Evolutionary conservation across 106 monocot species (phyloP), one percentile per base, ranked within the genome.

Genomic region (Allium sativum): DNA sequence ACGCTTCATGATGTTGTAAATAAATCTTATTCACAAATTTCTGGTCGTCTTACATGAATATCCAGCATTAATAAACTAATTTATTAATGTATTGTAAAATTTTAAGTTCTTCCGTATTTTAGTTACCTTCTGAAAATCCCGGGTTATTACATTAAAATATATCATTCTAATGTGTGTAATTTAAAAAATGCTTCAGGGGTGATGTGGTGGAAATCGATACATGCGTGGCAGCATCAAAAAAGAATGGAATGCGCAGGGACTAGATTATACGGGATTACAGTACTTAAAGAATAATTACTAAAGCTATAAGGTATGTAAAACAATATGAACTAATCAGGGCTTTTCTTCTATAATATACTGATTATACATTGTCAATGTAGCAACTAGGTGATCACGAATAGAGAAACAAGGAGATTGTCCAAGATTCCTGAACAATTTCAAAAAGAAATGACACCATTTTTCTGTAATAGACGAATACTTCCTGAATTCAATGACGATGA

Each of bases 301-400:
- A 72, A 58, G 77, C 77, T 56, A 77, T 72, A 58, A 77, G 77
- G 77, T 77, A 62, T 5, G 11, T 12, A 31, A 31, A 31, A n/a
- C n/a, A n/a, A n/a, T n/a, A 12, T 53, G 1, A 53, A 53, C 6
- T 12, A 16, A 31, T 48, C 18, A 12, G 7, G 18, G 7, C 16
- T 53, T 21, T 11, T 21, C 31, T 7, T 21, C 21, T 9, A 21
- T 18, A 56, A 9, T 21, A 31, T 0, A 31, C 31, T 31, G 31
- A 31, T 31, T 31, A 31, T 31, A 5, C 31, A 31, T 31, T 31
- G 31, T 44, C 18, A 13, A 21, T 62, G 55, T 78, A 84, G 84
- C 73, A 84, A 72, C n/a, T 84, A 79, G 79, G 84, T 79, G 45
- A 84, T 84, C 21, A 84, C 79, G 84, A 69, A 84, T 42, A 62